Evolutionary conservation across 2,329 filamentous ascomycete genomes (phyloP).

Genomic region (Colletotrichum cuscutae): DNA sequence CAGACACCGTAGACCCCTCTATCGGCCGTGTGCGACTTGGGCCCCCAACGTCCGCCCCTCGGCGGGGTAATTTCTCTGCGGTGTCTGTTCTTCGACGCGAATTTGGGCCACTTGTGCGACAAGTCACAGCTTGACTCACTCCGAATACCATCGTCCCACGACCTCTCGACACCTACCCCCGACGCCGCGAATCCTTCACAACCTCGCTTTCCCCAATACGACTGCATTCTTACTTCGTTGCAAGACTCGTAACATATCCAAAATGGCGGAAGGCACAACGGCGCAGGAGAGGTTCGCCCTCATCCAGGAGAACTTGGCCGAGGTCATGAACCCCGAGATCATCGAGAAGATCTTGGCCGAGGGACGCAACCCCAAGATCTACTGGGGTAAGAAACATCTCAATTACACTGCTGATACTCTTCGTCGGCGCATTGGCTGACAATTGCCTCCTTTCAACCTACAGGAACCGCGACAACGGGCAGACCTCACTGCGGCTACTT

Average conservation of each 20-base stretch:
- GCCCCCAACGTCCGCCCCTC: conserved; percentile 32
- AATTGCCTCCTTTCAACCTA: conserved; percentile 18
- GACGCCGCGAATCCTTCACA: not conserved
- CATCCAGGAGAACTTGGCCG: conserved; percentile 83
- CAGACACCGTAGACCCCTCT: conserved; percentile 31
- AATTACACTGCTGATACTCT: not conserved
- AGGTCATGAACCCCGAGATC: conserved; percentile 86
- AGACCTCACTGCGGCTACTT: conserved; percentile 91
- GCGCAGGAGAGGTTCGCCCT: conserved; percentile 74
- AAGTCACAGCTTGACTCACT: conserved; percentile 30
- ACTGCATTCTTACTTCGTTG: not conserved
- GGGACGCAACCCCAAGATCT: conserved; percentile 79
- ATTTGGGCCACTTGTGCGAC: conserved; percentile 26
- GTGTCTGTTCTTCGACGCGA: conserved; percentile 6
- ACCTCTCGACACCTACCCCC: not conserved
- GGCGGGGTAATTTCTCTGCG: conserved; percentile 35
- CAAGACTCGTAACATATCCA: not conserved
- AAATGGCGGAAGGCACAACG: conserved; percentile 47
- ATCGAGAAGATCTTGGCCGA: conserved; percentile 78
- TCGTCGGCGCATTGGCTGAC: conserved; percentile 18
- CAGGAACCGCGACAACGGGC: conserved; percentile 85
- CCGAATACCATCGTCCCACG: not conserved
- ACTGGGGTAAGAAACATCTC: conserved; percentile 73
- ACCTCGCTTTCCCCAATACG: not conserved
- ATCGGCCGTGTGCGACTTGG: conserved; percentile 25